phyloP scores from a whole-genome alignment of 805 yeast genomes.

The Candida gorgasii region DNA sequence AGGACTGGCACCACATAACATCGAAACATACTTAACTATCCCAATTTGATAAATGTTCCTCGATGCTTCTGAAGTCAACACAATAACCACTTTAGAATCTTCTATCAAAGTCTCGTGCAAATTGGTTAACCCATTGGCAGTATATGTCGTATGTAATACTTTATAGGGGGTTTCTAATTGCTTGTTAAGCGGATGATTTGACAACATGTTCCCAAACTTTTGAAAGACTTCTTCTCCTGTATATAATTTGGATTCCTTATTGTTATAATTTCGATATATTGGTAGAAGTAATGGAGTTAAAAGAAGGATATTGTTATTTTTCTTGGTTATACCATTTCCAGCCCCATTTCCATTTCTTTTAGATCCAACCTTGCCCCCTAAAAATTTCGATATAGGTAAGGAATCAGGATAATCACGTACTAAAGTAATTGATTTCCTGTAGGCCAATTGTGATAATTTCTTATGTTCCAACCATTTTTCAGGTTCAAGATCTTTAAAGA shows the following conservation, averaged over 20 bases:
- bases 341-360: conserved; percentile 22
- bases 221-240: conserved; percentile 55
- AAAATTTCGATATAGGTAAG: conserved; percentile 47
- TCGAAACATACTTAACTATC: conserved; percentile 56
- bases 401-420: conserved; percentile 54
- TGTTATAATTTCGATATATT: conserved; percentile 23
- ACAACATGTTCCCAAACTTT: conserved; percentile 49
- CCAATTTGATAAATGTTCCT: conserved; percentile 64
- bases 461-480: conserved; percentile 45
- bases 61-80: conserved; percentile 58
- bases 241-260: conserved; percentile 23
- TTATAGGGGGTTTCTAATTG: conserved; percentile 35
- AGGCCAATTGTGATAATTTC: conserved; percentile 45
- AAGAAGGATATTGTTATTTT: conserved; percentile 31
- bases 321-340: conserved; percentile 3
- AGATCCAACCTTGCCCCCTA: conserved; percentile 29
- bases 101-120: conserved; percentile 56
- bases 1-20: conserved; percentile 53
- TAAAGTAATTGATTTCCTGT: conserved; percentile 52
- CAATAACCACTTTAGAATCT: conserved; percentile 50
- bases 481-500: conserved; percentile 29
- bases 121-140: conserved; percentile 56
- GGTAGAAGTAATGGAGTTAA: conserved; percentile 42
- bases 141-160: conserved; percentile 58
- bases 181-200: conserved; percentile 32